A percentile compares a stretch with the other conserved stretches of the same genome.
phyloP scores from a whole-genome alignment of 108 stramenopile genomes.

The Nannochloropsis gaditana region DNA sequence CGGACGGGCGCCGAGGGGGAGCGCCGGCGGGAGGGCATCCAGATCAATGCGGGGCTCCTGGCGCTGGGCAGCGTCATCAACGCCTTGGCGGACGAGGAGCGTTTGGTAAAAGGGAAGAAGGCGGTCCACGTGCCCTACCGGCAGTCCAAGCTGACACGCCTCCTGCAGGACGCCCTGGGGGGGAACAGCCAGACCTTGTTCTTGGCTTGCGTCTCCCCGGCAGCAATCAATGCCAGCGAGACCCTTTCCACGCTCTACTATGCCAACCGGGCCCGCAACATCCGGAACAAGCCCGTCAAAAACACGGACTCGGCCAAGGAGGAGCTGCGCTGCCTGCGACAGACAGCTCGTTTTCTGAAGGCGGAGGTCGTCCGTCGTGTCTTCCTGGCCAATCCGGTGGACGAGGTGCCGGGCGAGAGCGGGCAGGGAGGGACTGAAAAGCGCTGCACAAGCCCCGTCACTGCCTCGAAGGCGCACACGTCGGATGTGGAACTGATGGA shows the following conservation, averaged over 20 bases:
- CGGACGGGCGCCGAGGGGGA: constrained; percentile 50
- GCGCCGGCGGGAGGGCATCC: constrained; percentile 43
- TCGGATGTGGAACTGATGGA: constrained; percentile 27
- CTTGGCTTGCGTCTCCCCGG: constrained; percentile 55
- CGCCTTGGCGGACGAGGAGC: constrained; percentile 43
- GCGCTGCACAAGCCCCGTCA: constrained; percentile 19
- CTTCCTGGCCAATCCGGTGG: constrained; percentile 14
- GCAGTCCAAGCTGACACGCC: constrained; percentile 52
- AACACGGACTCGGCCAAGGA: constrained; percentile 47
- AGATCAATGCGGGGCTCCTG: constrained; percentile 48
- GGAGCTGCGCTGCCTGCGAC: constrained; percentile 44
- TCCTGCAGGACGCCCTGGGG: constrained; percentile 51
- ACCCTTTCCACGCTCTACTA: constrained; percentile 50
- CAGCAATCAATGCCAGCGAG: constrained; percentile 47
- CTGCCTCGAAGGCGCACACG: neutral
- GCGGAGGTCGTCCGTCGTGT: constrained; percentile 35
- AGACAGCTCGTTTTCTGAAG: constrained; percentile 30
- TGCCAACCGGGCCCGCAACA: constrained; percentile 47
- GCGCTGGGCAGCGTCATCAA: constrained; percentile 49
- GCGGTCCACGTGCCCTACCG: constrained; percentile 49
- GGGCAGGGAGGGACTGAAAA: neutral
- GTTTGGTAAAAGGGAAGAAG: constrained; percentile 23
- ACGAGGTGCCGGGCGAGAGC: neutral
- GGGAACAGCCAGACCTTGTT: constrained; percentile 56
- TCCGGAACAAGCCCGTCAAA: constrained; percentile 52